A percentile compares a stretch with the other conserved stretches of the same genome.
phyloP scores from a whole-genome alignment of 768 basidiomycete genomes.

The Tubosaeta sp. region DNA sequence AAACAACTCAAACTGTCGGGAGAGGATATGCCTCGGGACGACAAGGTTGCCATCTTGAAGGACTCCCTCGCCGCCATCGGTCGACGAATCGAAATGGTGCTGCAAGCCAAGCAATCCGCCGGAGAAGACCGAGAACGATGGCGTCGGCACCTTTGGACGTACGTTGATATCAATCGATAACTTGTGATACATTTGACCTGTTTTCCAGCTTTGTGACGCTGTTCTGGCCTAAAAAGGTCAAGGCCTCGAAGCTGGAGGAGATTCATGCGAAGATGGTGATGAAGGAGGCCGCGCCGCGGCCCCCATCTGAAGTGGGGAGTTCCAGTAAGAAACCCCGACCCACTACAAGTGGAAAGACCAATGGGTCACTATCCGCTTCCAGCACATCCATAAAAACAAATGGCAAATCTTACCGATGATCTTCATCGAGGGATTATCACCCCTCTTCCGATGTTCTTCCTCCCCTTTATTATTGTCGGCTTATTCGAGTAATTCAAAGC shows the following conservation, averaged over 20 bases:
- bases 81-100: conserved; percentile 80
- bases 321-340: conserved; percentile 58
- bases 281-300: conserved; percentile 70
- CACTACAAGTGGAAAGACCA: conserved; percentile 46
- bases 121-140: conserved; percentile 85
- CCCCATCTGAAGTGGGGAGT: conserved; percentile 44
- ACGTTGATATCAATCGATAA: conserved; percentile 34
- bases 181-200: conserved; percentile 10
- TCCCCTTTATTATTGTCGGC: conserved; percentile 19
- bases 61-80: conserved; percentile 94
- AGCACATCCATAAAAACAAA: conserved; percentile 48
- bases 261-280: conserved; percentile 96
- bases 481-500: conserved; percentile 23
- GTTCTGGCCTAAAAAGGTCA: conserved; percentile 98
- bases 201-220: conserved; percentile 78
- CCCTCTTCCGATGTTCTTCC: conserved; percentile 20
- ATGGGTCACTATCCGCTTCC: conserved; percentile 45
- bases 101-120: conserved; percentile 66
- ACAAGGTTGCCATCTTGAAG: conserved; percentile 94
- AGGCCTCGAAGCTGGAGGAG: conserved; percentile 87
- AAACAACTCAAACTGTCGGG: conserved; percentile 95
- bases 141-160: conserved; percentile 97
- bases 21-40: conserved; percentile 89
- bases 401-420: conserved; percentile 59
- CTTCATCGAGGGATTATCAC: conserved; percentile 3